These are phyloP conservation scores for Trypanosoma grayi DNA, from an alignment of 208 protist genomes.

Conservation along the genomic window DNA sequence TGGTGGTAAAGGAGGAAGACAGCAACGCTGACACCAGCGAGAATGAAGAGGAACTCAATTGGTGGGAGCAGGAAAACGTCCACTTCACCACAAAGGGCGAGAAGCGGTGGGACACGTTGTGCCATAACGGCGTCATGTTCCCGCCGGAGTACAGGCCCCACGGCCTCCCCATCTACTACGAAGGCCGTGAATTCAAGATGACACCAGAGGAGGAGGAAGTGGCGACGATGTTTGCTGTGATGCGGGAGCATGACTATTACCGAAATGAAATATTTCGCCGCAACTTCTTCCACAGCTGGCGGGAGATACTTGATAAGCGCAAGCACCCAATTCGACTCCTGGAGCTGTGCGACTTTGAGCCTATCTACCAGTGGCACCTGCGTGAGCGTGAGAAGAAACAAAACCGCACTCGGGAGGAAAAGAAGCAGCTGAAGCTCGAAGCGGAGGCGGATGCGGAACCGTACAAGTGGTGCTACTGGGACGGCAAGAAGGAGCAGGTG, in stretches of 20 bases:
- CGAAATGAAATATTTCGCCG: constrained; percentile 94
- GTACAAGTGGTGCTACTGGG: constrained; percentile 91
- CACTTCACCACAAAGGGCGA: constrained; percentile 66
- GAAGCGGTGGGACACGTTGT: constrained; percentile 94
- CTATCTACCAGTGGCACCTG: constrained; percentile 93
- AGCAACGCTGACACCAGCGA: constrained; percentile 31
- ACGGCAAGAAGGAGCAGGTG: constrained; percentile 95
- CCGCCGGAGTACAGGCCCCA: constrained; percentile 96
- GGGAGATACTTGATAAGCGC: constrained; percentile 85
- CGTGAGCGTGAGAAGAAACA: constrained; percentile 88
- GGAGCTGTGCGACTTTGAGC: constrained; percentile 96
- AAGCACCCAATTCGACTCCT: constrained; percentile 92
- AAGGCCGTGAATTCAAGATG: constrained; percentile 91
- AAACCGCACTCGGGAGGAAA: constrained; percentile 92
- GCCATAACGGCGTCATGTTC: constrained; percentile 97
- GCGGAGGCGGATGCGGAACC: constrained; percentile 85
- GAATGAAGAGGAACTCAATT: constrained; percentile 61
- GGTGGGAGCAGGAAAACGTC: constrained; percentile 86
- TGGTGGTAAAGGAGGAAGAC: constrained; percentile 37
- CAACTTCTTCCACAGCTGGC: constrained; percentile 98
- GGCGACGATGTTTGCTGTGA: constrained; percentile 97
- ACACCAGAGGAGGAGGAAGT: constrained; percentile 97
- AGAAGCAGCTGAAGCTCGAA: constrained; percentile 81
- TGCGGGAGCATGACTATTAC: constrained; percentile 95
- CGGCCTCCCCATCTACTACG: constrained; percentile 94